These are phyloP conservation scores for Macrocystidia cucumis DNA, from an alignment of 1,284 basidiomycete species.

Conservation along the genomic window DNA sequence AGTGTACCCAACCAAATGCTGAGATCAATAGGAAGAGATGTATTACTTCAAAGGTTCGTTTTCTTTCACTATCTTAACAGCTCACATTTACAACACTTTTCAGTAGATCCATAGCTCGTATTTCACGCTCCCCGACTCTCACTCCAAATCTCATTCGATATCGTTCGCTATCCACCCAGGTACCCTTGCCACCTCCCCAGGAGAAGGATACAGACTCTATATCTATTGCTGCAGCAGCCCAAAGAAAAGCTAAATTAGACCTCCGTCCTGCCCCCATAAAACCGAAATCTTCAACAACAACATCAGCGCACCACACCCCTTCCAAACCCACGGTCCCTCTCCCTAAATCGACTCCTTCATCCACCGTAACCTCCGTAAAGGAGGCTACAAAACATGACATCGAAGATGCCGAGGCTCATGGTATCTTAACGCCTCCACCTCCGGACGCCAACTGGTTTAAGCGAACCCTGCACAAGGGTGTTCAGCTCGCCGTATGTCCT, in stretches of 20 bases:
- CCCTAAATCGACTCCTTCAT: constrained; percentile 9
- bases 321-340: constrained; percentile 15
- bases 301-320: constrained; percentile 15
- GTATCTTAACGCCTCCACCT: constrained; percentile 60
- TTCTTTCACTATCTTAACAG: too few relatives aligned
- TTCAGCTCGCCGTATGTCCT: constrained; percentile 58
- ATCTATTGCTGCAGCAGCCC: too few relatives aligned
- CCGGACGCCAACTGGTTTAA: constrained; percentile 46
- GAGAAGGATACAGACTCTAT: too few relatives aligned
- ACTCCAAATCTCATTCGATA: too few relatives aligned
- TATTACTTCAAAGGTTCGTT: too few relatives aligned
- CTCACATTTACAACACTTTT: too few relatives aligned
- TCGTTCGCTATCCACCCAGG: too few relatives aligned
- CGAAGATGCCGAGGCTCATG: constrained; percentile 54
- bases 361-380: constrained; percentile 16
- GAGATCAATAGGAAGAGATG: too few relatives aligned
- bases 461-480: constrained; percentile 54
- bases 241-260: constrained; percentile 50
- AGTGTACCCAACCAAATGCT: too few relatives aligned
- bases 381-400: constrained; percentile 56
- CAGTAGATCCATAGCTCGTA: too few relatives aligned
- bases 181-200: too few relatives aligned
- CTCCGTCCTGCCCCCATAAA: constrained; percentile 61
- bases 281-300: constrained; percentile 21
- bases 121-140: too few relatives aligned